Evolutionary conservation across 2,329 filamentous ascomycete species (phyloP), one percentile per base, ranked within the genome.

Genomic region (Sporothrix mexicana): DNA sequence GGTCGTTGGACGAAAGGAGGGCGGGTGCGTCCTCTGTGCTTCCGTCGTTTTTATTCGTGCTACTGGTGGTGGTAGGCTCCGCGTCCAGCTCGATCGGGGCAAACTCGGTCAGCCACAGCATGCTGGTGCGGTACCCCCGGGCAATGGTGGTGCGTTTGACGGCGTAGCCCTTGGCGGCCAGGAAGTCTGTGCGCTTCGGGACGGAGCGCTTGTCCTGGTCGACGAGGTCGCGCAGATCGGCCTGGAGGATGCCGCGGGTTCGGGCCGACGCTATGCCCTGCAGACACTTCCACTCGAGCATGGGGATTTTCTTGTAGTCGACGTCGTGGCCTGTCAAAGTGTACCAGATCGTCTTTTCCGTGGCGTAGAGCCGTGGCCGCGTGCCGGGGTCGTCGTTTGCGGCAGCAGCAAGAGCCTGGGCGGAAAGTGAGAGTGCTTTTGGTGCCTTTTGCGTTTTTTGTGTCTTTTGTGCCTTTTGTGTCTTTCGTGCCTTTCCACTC

Each of bases 121-220:
- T 89, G 81, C 88, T 90, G 1, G 89, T 90, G 77, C 89, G 89
- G 72, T 85, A 87, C 51, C 87, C 87, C 69, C 85, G 83, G 12
- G 88, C 84, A 23, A 90, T 84, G 0, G 88, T 86, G 3, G 88
- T 87, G 55, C 88, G 84, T 79, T 91, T 91, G 69, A 85, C 85
- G 66, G 90, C 87, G 75, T 91, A 91, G 17, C 88, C 88, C 77
- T 90, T 90, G 74, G 84, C 83, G 4, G 87, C 84, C 0, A 91
- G 82, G 2, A 85, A 84, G 75, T 90, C 88, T 0, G 89, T 91
- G 47, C 89, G 83, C 73, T 87, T 88, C 2, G 89, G 88, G 1
- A 91, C 84, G 1, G 88, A 90, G 69, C 88, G 85, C 77, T 91
- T 91, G 79, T 91, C 89, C 78, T 91, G 89, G 25, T 85, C 84